Conservation (phyloP, 495 filamentous ascomycete genomes). For the Cenococcum geophilum region DNA sequence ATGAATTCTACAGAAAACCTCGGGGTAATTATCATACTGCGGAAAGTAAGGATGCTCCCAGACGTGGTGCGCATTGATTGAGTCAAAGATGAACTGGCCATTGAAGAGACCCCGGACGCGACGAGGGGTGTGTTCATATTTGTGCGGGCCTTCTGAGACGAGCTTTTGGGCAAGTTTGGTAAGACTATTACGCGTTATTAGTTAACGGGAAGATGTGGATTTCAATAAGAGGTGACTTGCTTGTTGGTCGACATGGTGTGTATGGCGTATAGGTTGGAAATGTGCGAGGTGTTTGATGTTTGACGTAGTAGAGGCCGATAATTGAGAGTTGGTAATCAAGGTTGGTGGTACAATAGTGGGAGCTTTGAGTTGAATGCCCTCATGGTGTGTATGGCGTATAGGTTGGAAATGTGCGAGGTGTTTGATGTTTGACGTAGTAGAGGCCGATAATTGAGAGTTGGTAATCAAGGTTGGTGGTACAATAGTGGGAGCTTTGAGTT, state of each 20-base stretch:
- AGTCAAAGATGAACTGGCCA: conserved; percentile 38
- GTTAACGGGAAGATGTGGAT: too few species aligned
- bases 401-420: too few species aligned
- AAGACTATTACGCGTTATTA: conserved; percentile 29
- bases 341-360: not conserved
- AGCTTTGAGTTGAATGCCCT: not conserved
- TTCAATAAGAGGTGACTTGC: too few species aligned
- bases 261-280: too few species aligned
- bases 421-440: too few species aligned
- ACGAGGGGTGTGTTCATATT: conserved; percentile 38
- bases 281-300: too few species aligned
- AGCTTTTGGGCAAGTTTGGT: conserved; percentile 40
- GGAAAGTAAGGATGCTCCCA: conserved; percentile 43
- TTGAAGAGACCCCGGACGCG: conserved; percentile 40
- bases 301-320: too few species aligned
- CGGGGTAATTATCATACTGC: conserved; percentile 32
- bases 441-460: too few species aligned
- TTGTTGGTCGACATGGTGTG: too few species aligned
- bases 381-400: too few species aligned
- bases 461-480: not conserved
- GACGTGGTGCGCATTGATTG: conserved; percentile 38
- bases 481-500: not conserved
- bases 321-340: not conserved
- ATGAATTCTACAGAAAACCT: conserved; percentile 21
- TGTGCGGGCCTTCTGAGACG: conserved; percentile 39